Evolutionary conservation across 163 green algal genomes (phyloP).

Genomic region (Scenedesmus sp.): DNA sequence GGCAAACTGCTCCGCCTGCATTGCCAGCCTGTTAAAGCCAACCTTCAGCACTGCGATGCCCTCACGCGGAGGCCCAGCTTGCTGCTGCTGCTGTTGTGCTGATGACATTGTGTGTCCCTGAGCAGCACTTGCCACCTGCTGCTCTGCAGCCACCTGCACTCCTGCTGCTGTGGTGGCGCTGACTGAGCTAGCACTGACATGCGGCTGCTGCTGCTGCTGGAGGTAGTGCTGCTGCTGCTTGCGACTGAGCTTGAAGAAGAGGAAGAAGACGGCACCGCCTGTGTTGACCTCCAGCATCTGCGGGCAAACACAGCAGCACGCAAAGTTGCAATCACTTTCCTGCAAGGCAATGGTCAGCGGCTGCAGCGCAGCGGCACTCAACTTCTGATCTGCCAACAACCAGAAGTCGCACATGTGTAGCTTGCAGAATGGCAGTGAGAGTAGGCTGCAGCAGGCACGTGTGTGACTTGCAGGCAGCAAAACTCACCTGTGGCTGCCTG

Average conservation of each 20-base stretch:
- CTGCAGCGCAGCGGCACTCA: neutral
- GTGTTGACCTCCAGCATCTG: constrained; percentile 80
- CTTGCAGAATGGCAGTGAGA: neutral
- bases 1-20: constrained; percentile 89
- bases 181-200: neutral
- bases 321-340: neutral
- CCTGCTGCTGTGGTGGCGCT: neutral
- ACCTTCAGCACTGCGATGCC: constrained; percentile 61
- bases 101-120: neutral
- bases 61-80: constrained; percentile 15
- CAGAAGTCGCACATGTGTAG: neutral
- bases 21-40: constrained; percentile 58
- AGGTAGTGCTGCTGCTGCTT: neutral
- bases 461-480: neutral
- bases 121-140: neutral
- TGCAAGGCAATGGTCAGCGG: neutral
- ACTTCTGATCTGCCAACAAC: neutral
- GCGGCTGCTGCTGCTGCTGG: constrained; percentile 11
- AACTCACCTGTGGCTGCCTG: constrained; percentile 33
- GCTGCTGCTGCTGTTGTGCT: constrained; percentile 30
- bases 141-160: constrained; percentile 1
- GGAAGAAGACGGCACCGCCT: constrained; percentile 83
- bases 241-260: constrained; percentile 80
- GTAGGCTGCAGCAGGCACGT: neutral
- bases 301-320: constrained; percentile 3